Conservation (phyloP, 2,329 filamentous ascomycete species). For the Sphaceloma murrayae region DNA sequence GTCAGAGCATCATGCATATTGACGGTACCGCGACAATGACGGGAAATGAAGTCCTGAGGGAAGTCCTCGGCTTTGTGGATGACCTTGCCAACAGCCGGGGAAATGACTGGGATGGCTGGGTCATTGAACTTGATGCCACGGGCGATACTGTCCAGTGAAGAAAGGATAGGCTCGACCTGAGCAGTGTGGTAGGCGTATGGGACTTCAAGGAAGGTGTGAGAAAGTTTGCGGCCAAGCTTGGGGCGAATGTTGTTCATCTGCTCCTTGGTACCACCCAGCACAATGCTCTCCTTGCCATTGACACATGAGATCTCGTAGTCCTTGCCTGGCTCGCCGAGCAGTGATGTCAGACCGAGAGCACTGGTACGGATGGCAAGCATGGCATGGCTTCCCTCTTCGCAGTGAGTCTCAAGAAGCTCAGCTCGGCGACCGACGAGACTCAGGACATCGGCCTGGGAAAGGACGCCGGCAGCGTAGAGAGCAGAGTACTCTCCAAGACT, state of each 20-base stretch:
- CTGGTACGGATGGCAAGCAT: slow-evolving; percentile 25
- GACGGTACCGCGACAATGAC: slow-evolving; percentile 33
- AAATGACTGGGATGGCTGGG: slow-evolving; percentile 27
- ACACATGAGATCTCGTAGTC: slow-evolving; percentile 24
- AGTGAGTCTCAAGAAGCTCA: slow-evolving; percentile 24
- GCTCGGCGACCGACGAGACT: slow-evolving; percentile 31
- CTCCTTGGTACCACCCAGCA: slow-evolving; percentile 21
- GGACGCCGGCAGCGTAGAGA: slow-evolving; percentile 29
- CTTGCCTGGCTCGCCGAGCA: slow-evolving; percentile 10
- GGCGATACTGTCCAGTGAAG: slow-evolving; percentile 20
- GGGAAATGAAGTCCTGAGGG: slow-evolving; percentile 21
- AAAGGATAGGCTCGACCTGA: slow-evolving; percentile 26
- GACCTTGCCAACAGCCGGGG: slow-evolving; percentile 23
- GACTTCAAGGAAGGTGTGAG: slow-evolving; percentile 20
- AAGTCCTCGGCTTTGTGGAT: slow-evolving; percentile 21
- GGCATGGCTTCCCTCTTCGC: slow-evolving; percentile 21
- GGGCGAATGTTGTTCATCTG: slow-evolving; percentile 17
- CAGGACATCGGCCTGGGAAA: slow-evolving; percentile 28
- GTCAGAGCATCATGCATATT: slow-evolving; percentile 25
- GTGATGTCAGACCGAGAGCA: slow-evolving; percentile 4
- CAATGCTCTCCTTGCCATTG: slow-evolving; percentile 23
- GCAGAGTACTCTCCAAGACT: slow-evolving; percentile 35
- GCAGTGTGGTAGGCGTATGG: slow-evolving; percentile 29
- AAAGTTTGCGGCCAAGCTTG: slow-evolving; percentile 12
- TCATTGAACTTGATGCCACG: slow-evolving; percentile 21